A percentile compares a stretch with the other conserved stretches of the same genome.
These are phyloP conservation scores for Cucurbitaria berberidis DNA, from an alignment of 2,329 filamentous ascomycete species.

Conservation along the genomic window DNA sequence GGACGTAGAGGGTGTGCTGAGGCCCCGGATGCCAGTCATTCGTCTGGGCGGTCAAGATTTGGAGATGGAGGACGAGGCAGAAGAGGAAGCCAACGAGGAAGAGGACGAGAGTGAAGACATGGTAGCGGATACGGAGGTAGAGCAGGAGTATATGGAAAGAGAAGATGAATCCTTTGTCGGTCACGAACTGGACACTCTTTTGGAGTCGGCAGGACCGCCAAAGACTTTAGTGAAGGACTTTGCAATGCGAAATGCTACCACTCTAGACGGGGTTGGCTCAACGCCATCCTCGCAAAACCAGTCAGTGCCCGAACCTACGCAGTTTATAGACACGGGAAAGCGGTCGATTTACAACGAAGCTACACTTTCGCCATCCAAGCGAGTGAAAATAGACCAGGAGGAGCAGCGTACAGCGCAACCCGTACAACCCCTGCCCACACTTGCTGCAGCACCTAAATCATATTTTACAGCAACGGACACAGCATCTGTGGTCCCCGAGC, in stretches of 20 bases:
- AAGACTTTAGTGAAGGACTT: conserved; percentile 19
- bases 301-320: not conserved
- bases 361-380: conserved; percentile 37
- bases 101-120: conserved; percentile 35
- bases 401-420: conserved; percentile 4
- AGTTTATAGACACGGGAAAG: conserved; percentile 22
- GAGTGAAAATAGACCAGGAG: conserved; percentile 28
- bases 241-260: conserved; percentile 19
- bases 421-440: conserved; percentile 2
- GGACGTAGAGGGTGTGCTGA: conserved; percentile 73
- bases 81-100: conserved; percentile 23
- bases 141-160: not conserved
- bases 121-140: conserved; percentile 53
- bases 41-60: conserved; percentile 29
- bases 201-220: conserved; percentile 24
- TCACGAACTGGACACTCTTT: conserved; percentile 32
- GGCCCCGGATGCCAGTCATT: conserved; percentile 56
- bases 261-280: not conserved
- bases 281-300: not conserved
- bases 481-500: conserved; percentile 19
- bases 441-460: conserved; percentile 17
- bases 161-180: conserved; percentile 56
- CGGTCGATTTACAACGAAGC: conserved; percentile 29
- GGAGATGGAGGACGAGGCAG: conserved; percentile 33
- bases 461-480: conserved; percentile 24